A percentile compares a stretch with the other conserved stretches of the same genome.
Conservation (phyloP, 208 protist genomes). For the Trypanosoma rangeli region DNA sequence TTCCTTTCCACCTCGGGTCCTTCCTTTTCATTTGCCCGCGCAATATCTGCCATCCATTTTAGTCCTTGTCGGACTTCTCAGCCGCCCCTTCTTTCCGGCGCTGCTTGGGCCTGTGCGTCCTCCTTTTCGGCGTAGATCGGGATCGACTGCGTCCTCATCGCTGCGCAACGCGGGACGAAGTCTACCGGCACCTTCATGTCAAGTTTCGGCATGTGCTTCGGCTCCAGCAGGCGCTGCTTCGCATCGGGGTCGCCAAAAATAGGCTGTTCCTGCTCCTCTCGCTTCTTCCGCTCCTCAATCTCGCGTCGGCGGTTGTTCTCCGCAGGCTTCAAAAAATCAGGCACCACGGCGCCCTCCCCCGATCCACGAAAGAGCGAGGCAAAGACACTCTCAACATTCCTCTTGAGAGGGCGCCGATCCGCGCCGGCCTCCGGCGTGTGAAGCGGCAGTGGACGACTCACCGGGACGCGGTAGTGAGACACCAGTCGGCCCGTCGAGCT, state of each 20-base stretch:
- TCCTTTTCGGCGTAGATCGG: constrained; percentile 1
- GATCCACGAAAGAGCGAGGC: constrained; percentile 45
- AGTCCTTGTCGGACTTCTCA: too few relatives aligned
- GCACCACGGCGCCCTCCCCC: neutral
- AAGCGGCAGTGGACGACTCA: constrained; percentile 38
- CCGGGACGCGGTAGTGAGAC: constrained; percentile 29
- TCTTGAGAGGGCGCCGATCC: constrained; percentile 11
- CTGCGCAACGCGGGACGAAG: constrained; percentile 39
- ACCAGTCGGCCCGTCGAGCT: neutral
- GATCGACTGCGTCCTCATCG: neutral
- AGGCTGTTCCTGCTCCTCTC: constrained; percentile 21
- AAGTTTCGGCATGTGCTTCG: constrained; percentile 36
- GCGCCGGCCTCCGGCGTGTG: constrained; percentile 23
- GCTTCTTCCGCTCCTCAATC: constrained; percentile 31
- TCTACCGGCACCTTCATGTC: constrained; percentile 32
- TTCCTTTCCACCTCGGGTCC: too few relatives aligned
- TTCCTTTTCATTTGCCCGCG: too few relatives aligned
- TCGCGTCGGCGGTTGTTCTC: constrained; percentile 30
- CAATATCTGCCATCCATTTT: too few relatives aligned
- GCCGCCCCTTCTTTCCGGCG: too few relatives aligned
- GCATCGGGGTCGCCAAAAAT: constrained; percentile 26
- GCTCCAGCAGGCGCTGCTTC: constrained; percentile 28
- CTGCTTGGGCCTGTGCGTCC: too few relatives aligned
- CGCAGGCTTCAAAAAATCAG: constrained; percentile 32
- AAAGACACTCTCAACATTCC: constrained; percentile 36